Percentiles rank a stretch among this genome's conserved stretches.
These are phyloP conservation scores for Sphagnum contortum DNA, from an alignment of 225 moss, liverwort and hornwort genomes.

Conservation along the genomic window DNA sequence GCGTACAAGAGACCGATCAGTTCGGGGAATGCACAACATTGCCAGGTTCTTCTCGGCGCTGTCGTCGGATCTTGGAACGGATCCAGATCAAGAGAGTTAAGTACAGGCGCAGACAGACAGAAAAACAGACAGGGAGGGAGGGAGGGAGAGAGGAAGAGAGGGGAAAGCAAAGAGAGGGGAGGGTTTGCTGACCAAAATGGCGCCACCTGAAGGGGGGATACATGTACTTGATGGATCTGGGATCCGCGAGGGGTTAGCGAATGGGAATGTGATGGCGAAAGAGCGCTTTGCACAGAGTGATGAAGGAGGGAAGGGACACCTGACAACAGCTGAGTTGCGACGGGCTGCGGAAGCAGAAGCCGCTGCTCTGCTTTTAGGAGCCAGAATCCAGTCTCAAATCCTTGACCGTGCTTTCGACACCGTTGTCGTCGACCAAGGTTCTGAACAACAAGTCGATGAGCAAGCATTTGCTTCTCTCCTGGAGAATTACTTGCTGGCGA, in stretches of 20 bases:
- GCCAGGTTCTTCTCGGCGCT: too few species aligned
- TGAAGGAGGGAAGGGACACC: constrained; percentile 48
- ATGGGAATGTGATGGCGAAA: constrained; percentile 19
- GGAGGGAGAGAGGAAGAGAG: too few species aligned
- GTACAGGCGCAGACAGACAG: too few species aligned
- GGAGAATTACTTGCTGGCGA: constrained; percentile 26
- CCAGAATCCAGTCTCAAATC: constrained; percentile 28
- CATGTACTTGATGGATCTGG: constrained; percentile 54
- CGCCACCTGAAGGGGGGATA: constrained; percentile 39
- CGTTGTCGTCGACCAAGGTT: constrained; percentile 20
- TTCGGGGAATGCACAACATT: too few species aligned
- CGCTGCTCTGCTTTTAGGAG: constrained; percentile 48
- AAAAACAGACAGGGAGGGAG: too few species aligned
- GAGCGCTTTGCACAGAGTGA: constrained; percentile 25
- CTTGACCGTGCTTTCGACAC: constrained; percentile 15
- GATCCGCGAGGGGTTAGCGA: constrained; percentile 36
- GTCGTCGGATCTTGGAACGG: too few species aligned
- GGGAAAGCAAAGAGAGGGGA: too few species aligned
- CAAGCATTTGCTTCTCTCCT: constrained; percentile 30
- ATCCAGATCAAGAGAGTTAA: too few species aligned
- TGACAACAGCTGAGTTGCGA: constrained; percentile 44
- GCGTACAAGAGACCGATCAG: too few species aligned
- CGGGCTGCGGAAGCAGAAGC: constrained; percentile 61
- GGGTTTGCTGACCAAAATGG: not conserved
- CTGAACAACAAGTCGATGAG: constrained; percentile 15